Conservation (phyloP, 208 protist genomes). For the Acanthamoeba divionensis region DNA sequence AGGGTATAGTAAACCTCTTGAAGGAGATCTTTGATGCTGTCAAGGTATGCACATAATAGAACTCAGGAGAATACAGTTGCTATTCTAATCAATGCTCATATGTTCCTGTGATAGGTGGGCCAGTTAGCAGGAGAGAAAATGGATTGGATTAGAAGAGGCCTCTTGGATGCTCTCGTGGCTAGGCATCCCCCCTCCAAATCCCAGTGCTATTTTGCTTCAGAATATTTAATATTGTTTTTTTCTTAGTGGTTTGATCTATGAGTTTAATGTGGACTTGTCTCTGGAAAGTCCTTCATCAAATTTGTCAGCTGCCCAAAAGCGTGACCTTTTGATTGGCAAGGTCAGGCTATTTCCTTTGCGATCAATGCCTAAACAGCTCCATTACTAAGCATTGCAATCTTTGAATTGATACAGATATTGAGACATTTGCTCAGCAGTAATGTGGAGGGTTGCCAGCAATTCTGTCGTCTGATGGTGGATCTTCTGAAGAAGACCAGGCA, state of each 20-base stretch:
- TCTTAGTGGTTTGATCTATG: slow-evolving; percentile 2
- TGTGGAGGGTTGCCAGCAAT: slow-evolving; percentile 2
- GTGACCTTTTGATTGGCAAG: slow-evolving; percentile 20
- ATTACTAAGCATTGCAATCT: background rate
- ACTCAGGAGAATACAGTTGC: too few species aligned
- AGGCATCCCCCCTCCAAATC: background rate
- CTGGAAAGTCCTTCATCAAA: background rate
- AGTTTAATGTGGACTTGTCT: background rate
- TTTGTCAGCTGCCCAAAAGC: background rate
- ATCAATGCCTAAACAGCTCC: background rate
- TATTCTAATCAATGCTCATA: background rate
- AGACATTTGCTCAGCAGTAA: slow-evolving; percentile 46
- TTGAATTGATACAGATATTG: background rate
- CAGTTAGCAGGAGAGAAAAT: slow-evolving; percentile 45
- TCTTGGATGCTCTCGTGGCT: slow-evolving; percentile 26
- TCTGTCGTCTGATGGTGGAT: slow-evolving; percentile 17
- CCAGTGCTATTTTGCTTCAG: background rate
- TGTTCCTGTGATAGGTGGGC: background rate
- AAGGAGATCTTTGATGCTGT: slow-evolving; percentile 41
- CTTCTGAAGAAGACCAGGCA: background rate
- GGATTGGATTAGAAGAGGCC: slow-evolving; percentile 30
- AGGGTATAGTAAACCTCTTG: background rate
- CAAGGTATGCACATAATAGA: background rate
- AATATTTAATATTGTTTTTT: background rate
- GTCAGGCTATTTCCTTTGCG: background rate